phyloP scores from a whole-genome alignment of 192 early-diverging fungal species.

The Helicostylum pulchrum region DNA sequence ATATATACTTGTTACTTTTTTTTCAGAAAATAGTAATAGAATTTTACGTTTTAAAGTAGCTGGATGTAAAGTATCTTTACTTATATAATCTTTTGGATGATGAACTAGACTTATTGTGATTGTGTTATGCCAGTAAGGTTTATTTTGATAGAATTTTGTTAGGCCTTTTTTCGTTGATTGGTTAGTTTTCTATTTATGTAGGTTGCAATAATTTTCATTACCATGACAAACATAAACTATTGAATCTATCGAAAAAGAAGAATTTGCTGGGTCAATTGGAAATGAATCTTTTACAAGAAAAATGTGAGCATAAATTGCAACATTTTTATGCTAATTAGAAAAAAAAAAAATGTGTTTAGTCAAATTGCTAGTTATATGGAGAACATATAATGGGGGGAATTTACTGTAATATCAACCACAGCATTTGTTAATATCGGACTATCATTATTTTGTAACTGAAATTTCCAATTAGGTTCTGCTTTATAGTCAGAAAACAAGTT shows the following conservation, averaged over 20 bases:
- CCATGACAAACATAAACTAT: conserved; percentile 50
- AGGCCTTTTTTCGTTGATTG: neutral
- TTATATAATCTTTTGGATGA: conserved; percentile 42
- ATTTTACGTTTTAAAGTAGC: conserved; percentile 48
- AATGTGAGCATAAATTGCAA: conserved; percentile 55
- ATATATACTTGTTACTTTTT: neutral
- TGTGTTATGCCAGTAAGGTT: conserved; percentile 71
- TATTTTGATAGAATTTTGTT: neutral
- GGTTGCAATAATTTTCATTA: conserved; percentile 24
- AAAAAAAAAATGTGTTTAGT: too few relatives aligned
- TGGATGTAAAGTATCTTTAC: conserved; percentile 47
- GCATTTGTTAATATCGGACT: conserved; percentile 26
- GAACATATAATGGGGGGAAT: conserved; percentile 34
- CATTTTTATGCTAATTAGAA: conserved; percentile 39
- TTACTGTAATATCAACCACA: conserved; percentile 39
- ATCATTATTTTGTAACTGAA: conserved; percentile 40
- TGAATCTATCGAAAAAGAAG: conserved; percentile 36
- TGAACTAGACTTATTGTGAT: conserved; percentile 63
- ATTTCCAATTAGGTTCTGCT: conserved; percentile 38
- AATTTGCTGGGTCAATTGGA: conserved; percentile 38
- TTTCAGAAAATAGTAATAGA: neutral
- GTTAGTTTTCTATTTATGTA: neutral
- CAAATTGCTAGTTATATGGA: neutral
- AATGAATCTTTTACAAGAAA: conserved; percentile 46
- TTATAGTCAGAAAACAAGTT: conserved; percentile 40